phyloP scores from a whole-genome alignment of 148 eudicot species.

The Arctostaphylos glauca region DNA sequence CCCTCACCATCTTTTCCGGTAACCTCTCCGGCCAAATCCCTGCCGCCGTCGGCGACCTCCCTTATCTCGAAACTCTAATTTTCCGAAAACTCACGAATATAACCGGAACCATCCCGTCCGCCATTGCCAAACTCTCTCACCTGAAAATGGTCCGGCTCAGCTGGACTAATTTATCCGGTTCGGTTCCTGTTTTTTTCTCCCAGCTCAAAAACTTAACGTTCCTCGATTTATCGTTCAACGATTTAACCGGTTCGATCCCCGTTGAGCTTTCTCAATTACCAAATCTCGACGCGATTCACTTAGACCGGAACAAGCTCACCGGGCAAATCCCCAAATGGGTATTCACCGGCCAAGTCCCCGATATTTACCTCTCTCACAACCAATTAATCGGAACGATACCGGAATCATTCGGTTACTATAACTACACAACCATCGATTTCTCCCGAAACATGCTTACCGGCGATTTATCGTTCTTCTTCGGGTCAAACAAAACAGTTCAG shows the following conservation, averaged over 20 bases:
- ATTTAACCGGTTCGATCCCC: conserved; percentile 41
- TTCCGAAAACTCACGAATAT: conserved; percentile 38
- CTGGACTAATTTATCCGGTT: conserved; percentile 37
- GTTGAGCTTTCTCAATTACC: conserved; percentile 29
- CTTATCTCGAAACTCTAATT: conserved; percentile 28
- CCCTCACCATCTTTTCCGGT: conserved; percentile 26
- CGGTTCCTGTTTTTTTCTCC: conserved; percentile 42
- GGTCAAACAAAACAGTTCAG: conserved; percentile 25
- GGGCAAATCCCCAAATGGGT: conserved; percentile 36
- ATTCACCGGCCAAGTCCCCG: background rate
- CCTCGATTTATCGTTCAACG: conserved; percentile 39
- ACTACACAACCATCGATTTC: conserved; percentile 29
- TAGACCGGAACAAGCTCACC: conserved; percentile 39
- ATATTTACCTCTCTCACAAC: conserved; percentile 33
- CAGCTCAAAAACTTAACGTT: conserved; percentile 25
- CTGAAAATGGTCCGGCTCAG: conserved; percentile 26
- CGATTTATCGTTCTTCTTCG: conserved; percentile 51
- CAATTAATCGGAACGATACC: conserved; percentile 41
- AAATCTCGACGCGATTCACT: conserved; percentile 23
- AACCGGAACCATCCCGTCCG: conserved; percentile 38
- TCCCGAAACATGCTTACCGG: conserved; percentile 33
- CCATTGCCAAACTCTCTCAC: conserved; percentile 32
- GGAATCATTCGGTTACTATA: conserved; percentile 27
- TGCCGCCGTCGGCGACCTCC: conserved; percentile 30
- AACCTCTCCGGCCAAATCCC: conserved; percentile 42